Conservation (phyloP, 148 eudicot species). For the Rhododendron griersonianum region DNA sequence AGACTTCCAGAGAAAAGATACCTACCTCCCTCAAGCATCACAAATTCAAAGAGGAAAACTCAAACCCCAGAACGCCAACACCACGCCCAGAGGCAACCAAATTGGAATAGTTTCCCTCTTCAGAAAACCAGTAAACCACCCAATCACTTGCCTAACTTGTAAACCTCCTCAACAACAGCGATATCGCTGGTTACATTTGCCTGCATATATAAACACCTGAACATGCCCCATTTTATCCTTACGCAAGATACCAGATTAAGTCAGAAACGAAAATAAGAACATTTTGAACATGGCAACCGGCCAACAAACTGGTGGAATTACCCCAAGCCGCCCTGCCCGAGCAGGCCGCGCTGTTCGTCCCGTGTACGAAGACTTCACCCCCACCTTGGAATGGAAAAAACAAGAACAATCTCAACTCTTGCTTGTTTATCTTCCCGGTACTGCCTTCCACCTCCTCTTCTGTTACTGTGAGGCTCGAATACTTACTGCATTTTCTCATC, state of each 20-base stretch:
- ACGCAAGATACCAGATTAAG: background rate
- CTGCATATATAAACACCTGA: background rate
- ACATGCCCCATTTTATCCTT: background rate
- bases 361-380: constrained; percentile 53
- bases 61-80: background rate
- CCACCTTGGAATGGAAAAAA: constrained; percentile 46
- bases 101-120: background rate
- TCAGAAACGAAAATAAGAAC: background rate
- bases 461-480: background rate
- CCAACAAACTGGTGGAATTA: background rate
- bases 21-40: background rate
- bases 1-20: background rate
- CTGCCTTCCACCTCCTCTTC: background rate
- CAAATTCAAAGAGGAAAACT: background rate
- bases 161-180: background rate
- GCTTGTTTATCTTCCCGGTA: constrained; percentile 57
- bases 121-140: background rate
- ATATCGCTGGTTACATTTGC: background rate
- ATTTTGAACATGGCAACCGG: background rate
- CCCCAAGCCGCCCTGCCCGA: background rate
- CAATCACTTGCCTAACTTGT: background rate
- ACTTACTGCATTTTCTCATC: background rate
- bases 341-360: background rate
- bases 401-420: constrained; percentile 38
- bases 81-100: background rate